These are phyloP conservation scores for Aspergillus spinulosporus DNA, from an alignment of 2,329 filamentous ascomycete genomes.

Conservation along the genomic window DNA sequence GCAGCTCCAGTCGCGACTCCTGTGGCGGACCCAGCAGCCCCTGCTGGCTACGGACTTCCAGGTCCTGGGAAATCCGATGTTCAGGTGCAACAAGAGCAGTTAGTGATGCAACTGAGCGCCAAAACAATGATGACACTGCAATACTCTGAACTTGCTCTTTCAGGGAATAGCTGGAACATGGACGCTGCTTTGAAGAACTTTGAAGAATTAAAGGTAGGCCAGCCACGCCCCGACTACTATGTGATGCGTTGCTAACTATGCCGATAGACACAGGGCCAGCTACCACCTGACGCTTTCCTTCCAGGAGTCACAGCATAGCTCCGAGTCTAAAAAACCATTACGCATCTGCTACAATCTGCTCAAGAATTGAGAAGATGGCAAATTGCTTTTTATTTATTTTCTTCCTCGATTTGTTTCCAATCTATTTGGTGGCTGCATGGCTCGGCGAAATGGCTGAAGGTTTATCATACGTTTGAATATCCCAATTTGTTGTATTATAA, in stretches of 20 bases:
- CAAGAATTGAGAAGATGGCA: constrained; percentile 2
- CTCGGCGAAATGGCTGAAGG: constrained; percentile 33
- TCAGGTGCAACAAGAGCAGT: constrained; percentile 66
- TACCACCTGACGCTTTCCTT: constrained; percentile 54
- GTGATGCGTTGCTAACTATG: constrained; percentile 22
- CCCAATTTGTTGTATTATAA: constrained; percentile 20
- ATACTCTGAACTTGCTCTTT: constrained; percentile 78
- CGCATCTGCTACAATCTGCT: neutral
- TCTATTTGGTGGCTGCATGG: constrained; percentile 31
- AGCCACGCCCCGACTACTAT: neutral
- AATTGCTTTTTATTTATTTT: constrained; percentile 1
- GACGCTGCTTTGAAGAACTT: constrained; percentile 74
- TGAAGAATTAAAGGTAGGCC: constrained; percentile 68
- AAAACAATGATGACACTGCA: constrained; percentile 77
- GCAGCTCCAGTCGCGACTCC: constrained; percentile 20
- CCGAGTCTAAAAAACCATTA: neutral
- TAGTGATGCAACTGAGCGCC: constrained; percentile 69
- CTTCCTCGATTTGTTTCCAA: constrained; percentile 8
- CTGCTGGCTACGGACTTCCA: constrained; percentile 43
- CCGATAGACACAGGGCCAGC: constrained; percentile 37
- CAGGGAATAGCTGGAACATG: constrained; percentile 77
- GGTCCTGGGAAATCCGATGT: constrained; percentile 47
- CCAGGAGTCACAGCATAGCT: constrained; percentile 21
- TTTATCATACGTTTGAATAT: constrained; percentile 18
- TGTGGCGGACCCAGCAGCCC: constrained; percentile 31